Conservation (phyloP, 331 rosid genomes). For the Rosa hybrid region DNA sequence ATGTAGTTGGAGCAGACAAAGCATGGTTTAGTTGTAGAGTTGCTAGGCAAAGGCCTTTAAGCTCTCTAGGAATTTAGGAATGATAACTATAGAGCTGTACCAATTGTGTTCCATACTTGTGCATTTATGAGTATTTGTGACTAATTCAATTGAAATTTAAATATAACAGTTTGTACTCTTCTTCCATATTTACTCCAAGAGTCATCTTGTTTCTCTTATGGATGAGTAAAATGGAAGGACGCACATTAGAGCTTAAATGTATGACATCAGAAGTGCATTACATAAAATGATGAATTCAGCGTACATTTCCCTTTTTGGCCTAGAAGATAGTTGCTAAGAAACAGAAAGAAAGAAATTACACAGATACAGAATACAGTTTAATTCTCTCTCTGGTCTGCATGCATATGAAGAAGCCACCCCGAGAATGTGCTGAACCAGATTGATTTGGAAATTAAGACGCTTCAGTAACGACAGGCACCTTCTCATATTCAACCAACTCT, state of each 20-base stretch:
- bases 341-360: not conserved
- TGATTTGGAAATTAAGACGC: not conserved
- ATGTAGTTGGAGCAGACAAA: no score
- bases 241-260: not conserved
- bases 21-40: no score
- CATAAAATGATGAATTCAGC: not conserved
- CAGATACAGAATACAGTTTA: not conserved
- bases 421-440: not conserved
- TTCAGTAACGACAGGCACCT: conserved; percentile 32
- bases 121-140: not conserved
- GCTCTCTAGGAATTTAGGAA: no score
- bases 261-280: not conserved
- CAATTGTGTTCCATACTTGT: not conserved
- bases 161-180: not conserved
- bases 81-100: no score
- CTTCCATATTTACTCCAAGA: not conserved
- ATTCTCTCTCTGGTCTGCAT: not conserved
- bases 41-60: not conserved
- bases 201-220: not conserved
- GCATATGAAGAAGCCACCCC: not conserved
- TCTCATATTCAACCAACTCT: conserved; percentile 30
- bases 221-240: not conserved
- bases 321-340: not conserved
- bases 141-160: not conserved
- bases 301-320: not conserved